Percentiles rank a stretch among this genome's conserved stretches.
Conservation (phyloP, 208 protist genomes). For the Entamoeba histolytica region DNA sequence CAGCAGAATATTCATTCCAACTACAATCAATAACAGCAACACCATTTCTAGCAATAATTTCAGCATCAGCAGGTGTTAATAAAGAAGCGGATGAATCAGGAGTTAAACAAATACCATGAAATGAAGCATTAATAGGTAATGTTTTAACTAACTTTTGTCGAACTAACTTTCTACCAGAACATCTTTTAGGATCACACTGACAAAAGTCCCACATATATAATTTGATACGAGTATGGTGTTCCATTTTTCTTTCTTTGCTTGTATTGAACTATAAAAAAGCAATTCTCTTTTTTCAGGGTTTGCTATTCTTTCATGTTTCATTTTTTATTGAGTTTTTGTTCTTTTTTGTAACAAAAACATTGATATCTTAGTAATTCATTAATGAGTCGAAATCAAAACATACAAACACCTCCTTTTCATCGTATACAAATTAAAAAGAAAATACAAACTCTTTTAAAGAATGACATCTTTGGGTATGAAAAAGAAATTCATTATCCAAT, state of each 20-base stretch:
- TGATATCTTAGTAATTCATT: no score
- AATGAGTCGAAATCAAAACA: not conserved
- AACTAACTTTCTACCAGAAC: conserved; percentile 74
- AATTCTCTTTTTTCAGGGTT: no score
- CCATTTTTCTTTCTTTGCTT: not conserved
- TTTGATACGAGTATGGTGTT: not conserved
- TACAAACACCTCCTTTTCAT: not conserved
- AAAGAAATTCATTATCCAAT: not conserved
- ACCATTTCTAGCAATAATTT: conserved; percentile 55
- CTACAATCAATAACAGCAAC: conserved; percentile 94
- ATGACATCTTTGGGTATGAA: not conserved
- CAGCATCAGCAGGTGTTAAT: conserved; percentile 68
- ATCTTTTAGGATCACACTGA: conserved; percentile 87
- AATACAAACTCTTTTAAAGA: not conserved
- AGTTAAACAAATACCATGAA: conserved; percentile 66
- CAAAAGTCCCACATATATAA: conserved; percentile 78
- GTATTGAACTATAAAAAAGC: no score
- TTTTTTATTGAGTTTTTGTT: no score
- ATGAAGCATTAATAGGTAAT: conserved; percentile 56
- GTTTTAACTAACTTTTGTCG: conserved; percentile 58
- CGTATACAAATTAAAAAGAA: not conserved
- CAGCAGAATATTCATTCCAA: conserved; percentile 72
- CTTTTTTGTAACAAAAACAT: no score
- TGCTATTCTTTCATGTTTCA: no score
- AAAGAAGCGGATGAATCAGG: conserved; percentile 56